These are phyloP conservation scores for Ascosphaera apis DNA, from an alignment of 2,329 filamentous ascomycete species.

Conservation along the genomic window DNA sequence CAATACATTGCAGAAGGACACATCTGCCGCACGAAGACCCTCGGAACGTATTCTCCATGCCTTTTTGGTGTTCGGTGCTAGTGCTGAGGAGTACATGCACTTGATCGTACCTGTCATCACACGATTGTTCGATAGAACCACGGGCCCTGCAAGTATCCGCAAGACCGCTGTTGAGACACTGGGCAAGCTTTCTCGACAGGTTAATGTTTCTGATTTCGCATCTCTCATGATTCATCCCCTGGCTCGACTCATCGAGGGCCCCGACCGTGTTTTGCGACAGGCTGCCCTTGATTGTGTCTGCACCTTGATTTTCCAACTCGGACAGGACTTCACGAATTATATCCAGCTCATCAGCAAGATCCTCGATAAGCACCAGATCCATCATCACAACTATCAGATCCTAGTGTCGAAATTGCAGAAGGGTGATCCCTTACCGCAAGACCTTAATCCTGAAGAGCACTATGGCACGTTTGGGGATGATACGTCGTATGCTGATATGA, in stretches of 20 bases:
- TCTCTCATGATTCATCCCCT: conserved; percentile 91
- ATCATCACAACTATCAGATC: conserved; percentile 77
- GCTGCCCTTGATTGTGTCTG: conserved; percentile 85
- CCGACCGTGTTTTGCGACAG: conserved; percentile 49
- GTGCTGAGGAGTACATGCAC: conserved; percentile 97
- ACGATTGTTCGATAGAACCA: conserved; percentile 72
- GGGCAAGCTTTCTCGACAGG: conserved; percentile 79
- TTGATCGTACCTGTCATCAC: conserved; percentile 92
- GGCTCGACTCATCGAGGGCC: conserved; percentile 53
- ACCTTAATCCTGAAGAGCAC: conserved; percentile 65
- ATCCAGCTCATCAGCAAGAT: conserved; percentile 79
- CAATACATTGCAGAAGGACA: conserved; percentile 72
- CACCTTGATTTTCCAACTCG: conserved; percentile 84
- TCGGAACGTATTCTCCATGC: conserved; percentile 85
- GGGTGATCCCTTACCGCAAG: conserved; percentile 82
- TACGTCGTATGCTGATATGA: conserved; percentile 56
- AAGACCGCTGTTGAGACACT: conserved; percentile 87
- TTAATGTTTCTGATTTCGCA: conserved; percentile 92
- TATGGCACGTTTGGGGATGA: conserved; percentile 64
- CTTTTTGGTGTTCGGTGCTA: conserved; percentile 86
- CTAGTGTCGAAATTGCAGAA: conserved; percentile 84
- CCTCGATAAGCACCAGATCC: conserved; percentile 55
- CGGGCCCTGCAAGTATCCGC: conserved; percentile 55
- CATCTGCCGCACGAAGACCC: conserved; percentile 47
- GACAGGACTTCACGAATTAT: conserved; percentile 87